Evolutionary conservation across 805 yeast species (phyloP).

Genomic region (Kodamaea kaohsiungensis): DNA sequence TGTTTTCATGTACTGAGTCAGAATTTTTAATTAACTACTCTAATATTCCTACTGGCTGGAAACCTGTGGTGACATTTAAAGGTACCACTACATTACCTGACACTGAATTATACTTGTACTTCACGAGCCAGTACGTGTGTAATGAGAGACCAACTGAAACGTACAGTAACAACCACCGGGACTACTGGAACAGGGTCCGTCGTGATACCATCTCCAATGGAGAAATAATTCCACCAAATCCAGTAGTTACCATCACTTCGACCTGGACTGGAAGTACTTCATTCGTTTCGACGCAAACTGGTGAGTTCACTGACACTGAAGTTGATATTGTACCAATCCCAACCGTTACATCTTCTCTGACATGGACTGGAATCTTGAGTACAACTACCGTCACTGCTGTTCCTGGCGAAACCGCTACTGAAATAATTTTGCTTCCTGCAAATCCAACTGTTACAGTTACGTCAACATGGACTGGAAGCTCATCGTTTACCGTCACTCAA

Average conservation of each 20-base stretch:
- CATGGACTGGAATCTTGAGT: conserved; percentile 9
- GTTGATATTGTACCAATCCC: conserved; percentile 18
- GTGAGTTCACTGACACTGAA: conserved; percentile 13
- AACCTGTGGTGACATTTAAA: too few relatives aligned
- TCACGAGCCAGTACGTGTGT: too few relatives aligned
- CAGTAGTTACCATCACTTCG: conserved; percentile 7
- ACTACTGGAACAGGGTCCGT: too few relatives aligned
- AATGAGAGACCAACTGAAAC: too few relatives aligned
- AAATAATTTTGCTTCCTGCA: conserved; percentile 12
- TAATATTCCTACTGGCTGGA: too few relatives aligned
- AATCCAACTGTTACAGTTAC: conserved; percentile 4
- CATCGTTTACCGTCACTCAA: conserved; percentile 5
- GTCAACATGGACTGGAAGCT: not conserved
- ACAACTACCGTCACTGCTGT: conserved; percentile 10
- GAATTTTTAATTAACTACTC: too few relatives aligned
- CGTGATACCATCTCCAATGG: too few relatives aligned
- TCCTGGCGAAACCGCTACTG: conserved; percentile 14
- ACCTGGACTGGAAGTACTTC: conserved; percentile 9
- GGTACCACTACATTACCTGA: too few relatives aligned
- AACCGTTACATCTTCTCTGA: conserved; percentile 12
- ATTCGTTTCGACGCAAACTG: not conserved
- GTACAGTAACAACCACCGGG: too few relatives aligned
- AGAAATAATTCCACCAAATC: conserved; percentile 14
- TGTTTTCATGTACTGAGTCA: too few relatives aligned
- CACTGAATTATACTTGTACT: too few relatives aligned